Conservation (phyloP, 805 yeast genomes). For the Monosporozyma siamensis region DNA sequence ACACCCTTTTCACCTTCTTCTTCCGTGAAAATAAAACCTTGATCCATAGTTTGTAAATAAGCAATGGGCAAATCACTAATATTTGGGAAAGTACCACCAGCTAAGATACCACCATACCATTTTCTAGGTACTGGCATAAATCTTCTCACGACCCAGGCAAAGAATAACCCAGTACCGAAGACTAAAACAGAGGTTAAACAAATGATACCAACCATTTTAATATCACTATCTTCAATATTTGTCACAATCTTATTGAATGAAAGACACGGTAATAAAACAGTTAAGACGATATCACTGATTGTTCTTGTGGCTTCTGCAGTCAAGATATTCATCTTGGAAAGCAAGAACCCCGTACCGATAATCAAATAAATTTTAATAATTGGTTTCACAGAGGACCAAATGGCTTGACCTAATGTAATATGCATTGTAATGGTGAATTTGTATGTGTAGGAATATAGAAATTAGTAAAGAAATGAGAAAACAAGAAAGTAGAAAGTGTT, state of each 20-base stretch:
- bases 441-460: not conserved
- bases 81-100: conserved; percentile 66
- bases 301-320: conserved; percentile 55
- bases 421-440: conserved; percentile 18
- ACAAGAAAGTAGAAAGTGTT: not conserved
- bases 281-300: conserved; percentile 53
- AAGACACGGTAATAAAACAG: conserved; percentile 57
- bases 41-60: conserved; percentile 57
- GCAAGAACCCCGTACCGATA: conserved; percentile 52
- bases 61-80: conserved; percentile 74
- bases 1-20: conserved; percentile 65
- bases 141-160: conserved; percentile 32
- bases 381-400: conserved; percentile 57
- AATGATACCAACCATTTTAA: conserved; percentile 60
- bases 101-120: conserved; percentile 63
- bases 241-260: conserved; percentile 54
- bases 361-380: conserved; percentile 67
- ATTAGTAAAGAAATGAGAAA: not conserved
- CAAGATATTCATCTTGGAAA: conserved; percentile 50
- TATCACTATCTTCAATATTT: conserved; percentile 52
- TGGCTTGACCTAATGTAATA: conserved; percentile 25
- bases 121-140: conserved; percentile 45
- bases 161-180: conserved; percentile 40
- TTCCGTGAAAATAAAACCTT: conserved; percentile 47
- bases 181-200: conserved; percentile 43